Evolutionary conservation across 352 stramenopile genomes (phyloP), one percentile per base, ranked within the genome.

Genomic region (Pythium myriotylum): DNA sequence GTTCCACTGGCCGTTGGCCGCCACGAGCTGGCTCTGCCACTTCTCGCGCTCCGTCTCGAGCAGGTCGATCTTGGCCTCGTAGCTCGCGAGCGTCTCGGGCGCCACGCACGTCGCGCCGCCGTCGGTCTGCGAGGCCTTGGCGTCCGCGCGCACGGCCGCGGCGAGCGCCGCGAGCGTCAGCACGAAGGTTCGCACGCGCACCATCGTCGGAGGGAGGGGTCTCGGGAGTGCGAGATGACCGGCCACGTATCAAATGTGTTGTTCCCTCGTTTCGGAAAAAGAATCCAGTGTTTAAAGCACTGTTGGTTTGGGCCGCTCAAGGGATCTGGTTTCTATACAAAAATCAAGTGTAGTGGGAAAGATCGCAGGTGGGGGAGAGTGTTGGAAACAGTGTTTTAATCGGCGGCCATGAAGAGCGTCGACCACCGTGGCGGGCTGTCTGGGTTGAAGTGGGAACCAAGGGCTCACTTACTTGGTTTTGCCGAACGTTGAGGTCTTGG

Each of bases 41-140:
- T 72, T 65, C 4, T 61, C 37, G 53, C 80, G 84, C 23, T 74
- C 60, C 9, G 66, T 43, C 55, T 86, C 54, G 14, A 91, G 67
- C 19, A 60, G 57, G 13, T 54, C 46, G 27, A 91, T 65, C 68
- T 88, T 75, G 14, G 60, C 54, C 63, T 91, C 76, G 13, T 74
- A 70, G n/a, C 59, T 61, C 13, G 62, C 47, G 3, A 88, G 68
- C n/a, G 72, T 55, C 14, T 74, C 64, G 3, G 79, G 82, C 7
- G 69, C 68, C 4, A 79, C 49, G 32, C 61, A 78, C 24, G 68
- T 68, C 13, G 58, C 23, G 7, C 43, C 52, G 59, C 77, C 53
- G 10, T 10, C 29, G 17, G 70, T 70, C 40, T 67, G 60, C 10
- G 67, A 65, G 3, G 59, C 65, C 4, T 33, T 51, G 29, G 66